Evolutionary conservation across 2,329 filamentous ascomycete species (phyloP).

Genomic region (Aspergillus hiratsukae): DNA sequence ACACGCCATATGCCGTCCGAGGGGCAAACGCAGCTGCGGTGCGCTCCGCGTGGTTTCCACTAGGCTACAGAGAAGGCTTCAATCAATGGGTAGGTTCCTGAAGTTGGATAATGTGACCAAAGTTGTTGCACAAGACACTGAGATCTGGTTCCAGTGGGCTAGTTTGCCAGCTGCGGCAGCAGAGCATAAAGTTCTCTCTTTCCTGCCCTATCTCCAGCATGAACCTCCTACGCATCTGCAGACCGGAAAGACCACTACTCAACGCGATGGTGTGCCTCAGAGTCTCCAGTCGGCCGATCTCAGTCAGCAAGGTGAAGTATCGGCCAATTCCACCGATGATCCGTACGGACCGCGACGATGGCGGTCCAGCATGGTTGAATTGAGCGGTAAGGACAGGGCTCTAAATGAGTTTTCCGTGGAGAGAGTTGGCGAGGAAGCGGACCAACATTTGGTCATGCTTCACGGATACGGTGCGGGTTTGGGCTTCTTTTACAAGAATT

Average conservation of each 20-base stretch:
- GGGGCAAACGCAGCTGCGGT: constrained; percentile 28
- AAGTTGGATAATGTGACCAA: constrained; percentile 1
- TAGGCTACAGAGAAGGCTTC: constrained; percentile 87
- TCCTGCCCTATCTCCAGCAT: constrained; percentile 72
- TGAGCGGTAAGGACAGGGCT: constrained; percentile 79
- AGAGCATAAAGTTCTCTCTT: constrained; percentile 82
- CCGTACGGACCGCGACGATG: constrained; percentile 82
- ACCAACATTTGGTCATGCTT: constrained; percentile 89
- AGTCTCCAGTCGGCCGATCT: constrained; percentile 34
- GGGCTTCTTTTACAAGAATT: constrained; percentile 98
- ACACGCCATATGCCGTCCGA: constrained; percentile 29
- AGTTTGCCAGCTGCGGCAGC: constrained; percentile 75
- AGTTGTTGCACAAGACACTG: constrained; percentile 14
- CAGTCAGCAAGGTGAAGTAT: constrained; percentile 42
- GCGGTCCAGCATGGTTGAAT: constrained; percentile 76
- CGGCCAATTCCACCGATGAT: constrained; percentile 54
- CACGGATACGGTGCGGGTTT: constrained; percentile 95
- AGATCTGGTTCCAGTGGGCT: constrained; percentile 62
- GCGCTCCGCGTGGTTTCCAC: constrained; percentile 62
- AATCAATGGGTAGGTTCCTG: constrained; percentile 72
- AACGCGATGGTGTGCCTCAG: constrained; percentile 22
- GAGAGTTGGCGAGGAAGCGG: constrained; percentile 69
- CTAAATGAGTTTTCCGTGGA: constrained; percentile 93
- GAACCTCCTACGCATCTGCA: constrained; percentile 64
- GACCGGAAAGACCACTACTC: constrained; percentile 46